Conservation (phyloP, 2,329 filamentous ascomycete species). For the Gnomoniopsis sp. region DNA sequence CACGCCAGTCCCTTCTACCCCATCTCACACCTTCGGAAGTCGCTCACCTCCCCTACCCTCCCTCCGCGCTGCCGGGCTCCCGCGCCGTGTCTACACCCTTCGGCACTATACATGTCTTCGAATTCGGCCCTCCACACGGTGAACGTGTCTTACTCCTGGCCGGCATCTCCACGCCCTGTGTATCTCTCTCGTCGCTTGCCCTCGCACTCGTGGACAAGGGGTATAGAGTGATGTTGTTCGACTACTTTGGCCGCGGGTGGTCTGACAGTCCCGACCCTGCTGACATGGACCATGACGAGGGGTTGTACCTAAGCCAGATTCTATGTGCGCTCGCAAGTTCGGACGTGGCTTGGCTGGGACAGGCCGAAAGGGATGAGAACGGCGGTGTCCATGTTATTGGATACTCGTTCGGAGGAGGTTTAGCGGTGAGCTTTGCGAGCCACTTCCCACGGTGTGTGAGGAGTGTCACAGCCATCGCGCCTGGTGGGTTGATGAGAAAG, state of each 20-base stretch:
- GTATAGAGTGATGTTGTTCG: slow-evolving; percentile 78
- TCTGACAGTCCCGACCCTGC: slow-evolving; percentile 61
- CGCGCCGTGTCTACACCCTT: slow-evolving; percentile 73
- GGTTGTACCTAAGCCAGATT: slow-evolving; percentile 70
- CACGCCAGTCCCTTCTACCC: neutral
- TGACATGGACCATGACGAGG: slow-evolving; percentile 67
- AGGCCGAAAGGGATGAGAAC: slow-evolving; percentile 1
- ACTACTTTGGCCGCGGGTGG: slow-evolving; percentile 68
- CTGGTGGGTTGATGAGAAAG: slow-evolving; percentile 63
- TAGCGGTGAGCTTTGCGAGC: slow-evolving; percentile 70
- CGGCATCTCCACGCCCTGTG: slow-evolving; percentile 79
- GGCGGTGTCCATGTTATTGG: slow-evolving; percentile 60
- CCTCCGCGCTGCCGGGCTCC: slow-evolving; percentile 67
- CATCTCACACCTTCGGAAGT: neutral
- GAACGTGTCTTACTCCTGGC: slow-evolving; percentile 75
- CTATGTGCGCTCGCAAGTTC: slow-evolving; percentile 69
- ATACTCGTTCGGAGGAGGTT: slow-evolving; percentile 79
- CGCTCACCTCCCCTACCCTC: slow-evolving; percentile 48
- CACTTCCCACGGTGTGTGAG: slow-evolving; percentile 69
- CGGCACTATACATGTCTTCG: slow-evolving; percentile 74
- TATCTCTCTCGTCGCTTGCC: slow-evolving; percentile 67
- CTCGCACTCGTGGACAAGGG: slow-evolving; percentile 61
- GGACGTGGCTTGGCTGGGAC: slow-evolving; percentile 62
- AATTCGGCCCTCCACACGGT: slow-evolving; percentile 74
- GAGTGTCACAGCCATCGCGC: slow-evolving; percentile 72